phyloP scores from a whole-genome alignment of 345 rosid species.

The Melaleuca quinquenervia region DNA sequence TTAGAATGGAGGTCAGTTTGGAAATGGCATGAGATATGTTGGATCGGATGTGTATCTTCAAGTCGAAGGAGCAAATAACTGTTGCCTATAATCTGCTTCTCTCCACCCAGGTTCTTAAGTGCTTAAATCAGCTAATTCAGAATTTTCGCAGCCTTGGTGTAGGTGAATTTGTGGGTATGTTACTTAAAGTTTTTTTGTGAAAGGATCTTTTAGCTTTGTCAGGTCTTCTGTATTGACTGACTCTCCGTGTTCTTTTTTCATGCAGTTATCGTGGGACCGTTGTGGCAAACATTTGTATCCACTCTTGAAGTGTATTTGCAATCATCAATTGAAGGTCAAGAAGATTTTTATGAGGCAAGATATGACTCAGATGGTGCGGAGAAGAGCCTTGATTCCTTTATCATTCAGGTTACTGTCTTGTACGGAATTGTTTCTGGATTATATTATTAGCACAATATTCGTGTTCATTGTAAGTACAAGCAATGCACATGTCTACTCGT shows the following conservation, averaged over 20 bases:
- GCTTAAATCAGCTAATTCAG: slow-evolving; percentile 85
- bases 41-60: not conserved
- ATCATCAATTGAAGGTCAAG: slow-evolving; percentile 68
- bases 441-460: not conserved
- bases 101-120: slow-evolving; percentile 61
- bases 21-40: slow-evolving; percentile 1
- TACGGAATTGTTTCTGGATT: not conserved
- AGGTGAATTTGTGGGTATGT: slow-evolving; percentile 62
- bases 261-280: slow-evolving; percentile 70
- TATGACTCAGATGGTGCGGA: slow-evolving; percentile 97
- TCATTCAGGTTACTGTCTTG: slow-evolving; percentile 50
- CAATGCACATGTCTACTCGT: not conserved
- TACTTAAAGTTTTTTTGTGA: not conserved
- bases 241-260: slow-evolving; percentile 3
- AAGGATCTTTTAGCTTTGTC: not conserved
- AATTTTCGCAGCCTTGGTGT: slow-evolving; percentile 64
- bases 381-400: slow-evolving; percentile 82
- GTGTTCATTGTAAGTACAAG: not conserved
- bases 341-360: slow-evolving; percentile 65
- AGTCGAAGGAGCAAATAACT: not conserved
- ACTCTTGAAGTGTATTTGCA: slow-evolving; percentile 59
- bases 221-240: not conserved
- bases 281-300: slow-evolving; percentile 87
- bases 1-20: slow-evolving; percentile 76
- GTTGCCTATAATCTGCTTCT: not conserved